Base-by-base conservation (phyloP, 2,329 filamentous ascomycete genomes). In the Ophiosphaerella herpotricha region DNA sequence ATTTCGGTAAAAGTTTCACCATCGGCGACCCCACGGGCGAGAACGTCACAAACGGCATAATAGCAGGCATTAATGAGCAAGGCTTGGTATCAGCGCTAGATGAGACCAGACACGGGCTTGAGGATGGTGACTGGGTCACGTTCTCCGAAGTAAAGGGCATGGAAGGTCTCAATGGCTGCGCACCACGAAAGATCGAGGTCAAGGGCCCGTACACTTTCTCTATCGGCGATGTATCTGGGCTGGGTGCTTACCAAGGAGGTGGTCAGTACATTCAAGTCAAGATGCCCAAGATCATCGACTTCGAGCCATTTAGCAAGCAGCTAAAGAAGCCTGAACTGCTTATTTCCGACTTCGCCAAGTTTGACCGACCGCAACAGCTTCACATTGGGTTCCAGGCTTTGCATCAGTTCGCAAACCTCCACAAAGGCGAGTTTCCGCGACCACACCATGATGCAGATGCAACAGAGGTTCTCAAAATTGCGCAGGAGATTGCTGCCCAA, bases 161-260 rank as follows among this genome's bases (percentile, higher is more conserved):
- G 89, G 92, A 96, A 54, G 85, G 76, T 5, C 75, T 99, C 55
- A 99, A 99, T 72, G 84, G 84, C 63, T 83, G 85, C 38, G 89
- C 90, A 55, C 93, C 94, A 42, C 86, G 90, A 61, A 96, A 97
- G 78, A 85, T 99, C 54, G 90, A 88, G 4, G 91, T 97, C 42
- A 97, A 96, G 78, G 94, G 79, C 5, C 94, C 94, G 3, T 99
- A 97, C 74, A 96, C 92, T 7, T 99, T 99, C 76, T 94, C 91
- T 12, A 97, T 99, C 62, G 94, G 93, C 36, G 91, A 97, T 71
- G 91, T 97, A 8, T 90, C 89, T 21, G 87, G 85, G 5, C 81
- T 97, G 32, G 94, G 94, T 32, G 82, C 89, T 65, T 99, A 99
- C 78, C 80, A 90, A 78, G 84, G 89, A 43, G 93, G 93, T 39